Base-by-base conservation (phyloP, 352 stramenopile species). In the Thraustochytrium sp. region DNA sequence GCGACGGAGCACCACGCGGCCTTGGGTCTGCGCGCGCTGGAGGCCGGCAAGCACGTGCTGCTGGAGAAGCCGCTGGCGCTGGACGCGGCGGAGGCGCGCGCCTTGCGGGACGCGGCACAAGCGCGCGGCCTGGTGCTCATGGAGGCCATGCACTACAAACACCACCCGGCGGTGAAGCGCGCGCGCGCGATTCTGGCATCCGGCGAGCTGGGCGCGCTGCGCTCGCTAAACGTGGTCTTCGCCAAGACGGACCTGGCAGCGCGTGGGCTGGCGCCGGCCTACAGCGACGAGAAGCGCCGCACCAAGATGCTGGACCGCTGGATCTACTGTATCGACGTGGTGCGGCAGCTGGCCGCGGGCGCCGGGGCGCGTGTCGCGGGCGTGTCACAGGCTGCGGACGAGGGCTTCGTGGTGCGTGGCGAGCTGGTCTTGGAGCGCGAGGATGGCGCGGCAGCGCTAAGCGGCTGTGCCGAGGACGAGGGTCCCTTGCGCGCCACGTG, bases 81-180 rank as follows among this genome's bases (percentile, higher is more conserved):
- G 4, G 23, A 11, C 5, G 59, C 59, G 13, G 18, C 37, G 1
- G 59, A 72, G 1, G 59, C 59, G 26, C 59, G 59, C 0, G 38
- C 16, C 16, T n/a, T 72, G 16, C 38, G 38, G 11, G 59, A 72
- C 21, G 59, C 59, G 37, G 59, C 59, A 37, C 8, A 72, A 16
- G 23, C 13, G n/a, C 59, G 42, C 38, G 2, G n/a, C 4, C 23
- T 72, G 5, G 38, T 72, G 34, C 59, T 72, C 59, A 72, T 72
- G 59, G 59, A 72, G 42, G 59, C 59, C 59, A 53, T 72, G 59
- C 59, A 72, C 34, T 72, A 72, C 34, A 72, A 72, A n/a, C 59
- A 72, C 29, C 59, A 72, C 23, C 59, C 59, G 26, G 59, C 38
- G 34, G 23, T 72, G 16, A 42, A 72, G 23, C 59, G 59, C 21